A percentile compares a stretch with the other conserved stretches of the same genome.
Conservation (phyloP, 2,329 filamentous ascomycete genomes). For the Dactylellina haptotyla region DNA sequence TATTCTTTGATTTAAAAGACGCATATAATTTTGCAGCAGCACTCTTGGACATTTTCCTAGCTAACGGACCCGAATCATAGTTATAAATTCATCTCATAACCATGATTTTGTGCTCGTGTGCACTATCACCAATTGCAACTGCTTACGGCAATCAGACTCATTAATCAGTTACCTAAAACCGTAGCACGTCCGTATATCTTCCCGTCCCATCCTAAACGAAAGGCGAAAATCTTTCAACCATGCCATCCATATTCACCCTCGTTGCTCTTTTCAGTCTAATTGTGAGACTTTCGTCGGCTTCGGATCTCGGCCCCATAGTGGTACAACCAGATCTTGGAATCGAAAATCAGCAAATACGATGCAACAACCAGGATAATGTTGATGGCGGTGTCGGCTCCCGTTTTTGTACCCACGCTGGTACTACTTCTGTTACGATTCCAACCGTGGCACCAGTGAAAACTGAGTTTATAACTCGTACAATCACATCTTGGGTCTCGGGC, state of each 20-base stretch:
- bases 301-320: not conserved
- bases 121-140: too few species aligned
- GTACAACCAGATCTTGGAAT: not conserved
- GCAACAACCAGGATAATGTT: not conserved
- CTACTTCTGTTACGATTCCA: not conserved
- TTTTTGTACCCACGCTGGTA: not conserved
- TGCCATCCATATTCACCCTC: not conserved
- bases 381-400: not conserved
- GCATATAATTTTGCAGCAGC: too few species aligned
- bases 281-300: not conserved
- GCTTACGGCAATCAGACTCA: too few species aligned
- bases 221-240: too few species aligned
- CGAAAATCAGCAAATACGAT: not conserved
- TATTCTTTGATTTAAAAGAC: too few species aligned
- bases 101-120: too few species aligned
- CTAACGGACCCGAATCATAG: too few species aligned
- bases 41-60: too few species aligned
- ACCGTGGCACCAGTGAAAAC: not conserved
- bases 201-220: too few species aligned
- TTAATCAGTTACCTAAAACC: too few species aligned
- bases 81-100: too few species aligned
- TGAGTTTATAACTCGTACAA: not conserved
- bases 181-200: too few species aligned
- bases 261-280: not conserved
- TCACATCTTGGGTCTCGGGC: constrained; percentile 4